Base-by-base conservation (phyloP, 345 rosid species). In the Acer campestre region DNA sequence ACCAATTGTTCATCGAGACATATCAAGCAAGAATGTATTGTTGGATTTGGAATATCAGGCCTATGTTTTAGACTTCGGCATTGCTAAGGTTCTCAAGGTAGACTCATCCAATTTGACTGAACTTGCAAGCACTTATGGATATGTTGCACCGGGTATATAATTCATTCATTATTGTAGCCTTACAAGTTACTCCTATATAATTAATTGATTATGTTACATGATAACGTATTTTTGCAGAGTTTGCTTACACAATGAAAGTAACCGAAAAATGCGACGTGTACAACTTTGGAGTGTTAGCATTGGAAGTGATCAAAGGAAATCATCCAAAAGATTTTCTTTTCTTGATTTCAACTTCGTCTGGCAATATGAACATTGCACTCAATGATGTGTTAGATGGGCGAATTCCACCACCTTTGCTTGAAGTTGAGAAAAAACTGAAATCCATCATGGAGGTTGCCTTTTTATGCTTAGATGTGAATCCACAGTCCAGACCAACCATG, bases 401-500 rank as follows among this genome's bases (percentile, higher is more conserved):
- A 0, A 69, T 75, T 42, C 44, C 38, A 2, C 40, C 58, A 20
- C 14, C 75, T 2, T 18, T 8, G 6, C 10, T 7, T 1, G 6
- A 7, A 20, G 59, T 18, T 49, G 70, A 38, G 23, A 75, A 65
- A 1, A 35, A 81, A 62, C 6, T 83, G 1, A 2, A 51, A 27
- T 77, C 42, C 38, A 13, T 75, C 1, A 14, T 69, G 5, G 78
- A 77, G 44, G 22, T 82, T 0, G 85, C 89, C 25, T 4, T 74
- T 22, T 2, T 53, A 1, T 86, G 89, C 61, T 46, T 84, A 61
- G 67, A 38, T 13, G 67, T 75, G 22, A 73, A 82, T 70, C 89
- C 89, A 23, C 64, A 72, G 1, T 49, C 80, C n/a, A 80, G 87
- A 3, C 87, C 87, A 4, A 76, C 85, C 7, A 86, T 84, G 84